A percentile compares a stretch with the other conserved stretches of the same genome.
These are phyloP conservation scores for Pseudocercospora cruenta DNA, from an alignment of 2,329 filamentous ascomycete genomes.

Conservation along the genomic window DNA sequence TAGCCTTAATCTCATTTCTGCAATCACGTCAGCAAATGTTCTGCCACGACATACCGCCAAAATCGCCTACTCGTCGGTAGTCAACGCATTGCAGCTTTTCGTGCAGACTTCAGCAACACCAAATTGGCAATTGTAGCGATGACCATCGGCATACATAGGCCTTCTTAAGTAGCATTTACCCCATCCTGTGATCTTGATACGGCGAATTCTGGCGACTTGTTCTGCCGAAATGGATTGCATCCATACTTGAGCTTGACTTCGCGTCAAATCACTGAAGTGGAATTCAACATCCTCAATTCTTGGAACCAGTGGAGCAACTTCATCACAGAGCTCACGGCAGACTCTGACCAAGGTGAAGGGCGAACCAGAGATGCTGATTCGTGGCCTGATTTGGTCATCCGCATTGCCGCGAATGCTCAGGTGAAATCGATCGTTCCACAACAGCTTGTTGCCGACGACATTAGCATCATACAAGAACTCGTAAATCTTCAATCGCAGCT, in stretches of 20 bases:
- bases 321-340: background rate
- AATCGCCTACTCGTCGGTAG: background rate
- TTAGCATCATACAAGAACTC: background rate
- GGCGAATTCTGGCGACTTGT: background rate
- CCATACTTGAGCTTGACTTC: background rate
- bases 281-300: background rate
- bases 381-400: background rate
- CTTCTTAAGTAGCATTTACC: background rate
- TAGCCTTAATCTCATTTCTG: background rate
- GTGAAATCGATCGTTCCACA: background rate
- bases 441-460: background rate
- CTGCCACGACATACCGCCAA: background rate
- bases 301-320: background rate
- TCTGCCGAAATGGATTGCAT: background rate
- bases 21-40: background rate
- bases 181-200: conserved; percentile 8
- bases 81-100: background rate
- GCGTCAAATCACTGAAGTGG: background rate
- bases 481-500: conserved; percentile 7
- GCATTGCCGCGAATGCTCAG: background rate
- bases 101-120: background rate
- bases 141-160: conserved; percentile 3
- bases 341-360: conserved; percentile 8
- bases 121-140: conserved; percentile 9
- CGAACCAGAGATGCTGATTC: background rate